These are phyloP conservation scores for Corinectria fuckeliana DNA, from an alignment of 2,329 filamentous ascomycete species.

Conservation along the genomic window DNA sequence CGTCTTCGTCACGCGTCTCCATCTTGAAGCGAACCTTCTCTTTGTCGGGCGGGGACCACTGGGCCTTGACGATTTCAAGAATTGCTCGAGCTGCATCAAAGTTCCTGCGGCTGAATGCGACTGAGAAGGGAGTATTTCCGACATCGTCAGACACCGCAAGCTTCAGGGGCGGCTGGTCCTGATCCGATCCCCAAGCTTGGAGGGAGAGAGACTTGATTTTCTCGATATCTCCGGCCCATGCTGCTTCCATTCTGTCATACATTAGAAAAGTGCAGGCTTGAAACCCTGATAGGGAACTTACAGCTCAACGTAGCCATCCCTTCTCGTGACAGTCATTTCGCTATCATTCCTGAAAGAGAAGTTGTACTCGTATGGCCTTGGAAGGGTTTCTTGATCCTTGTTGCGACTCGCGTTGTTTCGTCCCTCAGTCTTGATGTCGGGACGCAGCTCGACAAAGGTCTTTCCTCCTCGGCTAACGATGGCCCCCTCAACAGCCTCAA, in stretches of 20 bases:
- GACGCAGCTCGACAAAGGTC: constrained; percentile 69
- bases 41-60: constrained; percentile 66
- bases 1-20: constrained; percentile 42
- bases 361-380: constrained; percentile 52
- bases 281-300: constrained; percentile 46
- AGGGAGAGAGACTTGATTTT: constrained; percentile 71
- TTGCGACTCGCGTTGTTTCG: constrained; percentile 2
- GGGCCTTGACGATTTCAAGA: constrained; percentile 72
- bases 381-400: constrained; percentile 22
- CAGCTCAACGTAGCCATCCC: constrained; percentile 67
- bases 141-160: constrained; percentile 63
- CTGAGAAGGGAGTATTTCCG: constrained; percentile 66
- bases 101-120: constrained; percentile 73
- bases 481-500: constrained; percentile 43
- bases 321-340: constrained; percentile 62
- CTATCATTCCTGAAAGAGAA: constrained; percentile 61
- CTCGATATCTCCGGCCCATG: constrained; percentile 72
- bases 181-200: constrained; percentile 60
- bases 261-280: constrained; percentile 15
- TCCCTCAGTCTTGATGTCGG: constrained; percentile 49
- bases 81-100: constrained; percentile 68
- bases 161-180: constrained; percentile 65
- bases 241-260: constrained; percentile 67
- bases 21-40: constrained; percentile 59
- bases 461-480: constrained; percentile 67